Evolutionary conservation across 768 basidiomycete species (phyloP), one percentile per base, ranked within the genome.

Genomic region (Fistulinella prunicolor): DNA sequence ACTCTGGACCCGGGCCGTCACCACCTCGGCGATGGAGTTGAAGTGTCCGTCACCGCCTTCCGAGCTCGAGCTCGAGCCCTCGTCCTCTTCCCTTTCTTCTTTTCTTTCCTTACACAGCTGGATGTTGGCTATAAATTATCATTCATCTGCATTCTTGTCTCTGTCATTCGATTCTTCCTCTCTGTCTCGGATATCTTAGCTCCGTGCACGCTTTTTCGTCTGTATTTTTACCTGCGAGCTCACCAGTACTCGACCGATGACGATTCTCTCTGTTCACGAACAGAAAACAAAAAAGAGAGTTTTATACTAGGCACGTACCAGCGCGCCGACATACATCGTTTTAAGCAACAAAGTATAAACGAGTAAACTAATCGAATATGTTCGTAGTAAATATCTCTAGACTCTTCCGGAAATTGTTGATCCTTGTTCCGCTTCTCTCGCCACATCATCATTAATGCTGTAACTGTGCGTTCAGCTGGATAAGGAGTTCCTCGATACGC

Each of bases 401-500:
- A 13, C 4, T 13, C n/a, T 28, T 35, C 30, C 13, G 30, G 7
- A 32, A 32, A 32, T 7, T 32, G 4, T 32, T 14, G 30, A 14
- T 32, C 30, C 4, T 32, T 10, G 30, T 32, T 32, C 30, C 13
- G 4, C n/a, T n/a, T n/a, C n/a, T n/a, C n/a, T n/a, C n/a, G n/a
- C n/a, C 7, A 10, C 30, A 8, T 14, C 13, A 26, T 34, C 14
- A 21, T 59, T 46, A 50, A 17, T 39, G 49, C 34, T 49, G 57
- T 24, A 64, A 19, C 23, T 28, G 53, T 1, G 50, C 50, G 12
- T 54, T 53, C 36, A 74, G 57, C 38, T 69, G 64, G 20, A 70
- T 38, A 35, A 81, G 66, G 42, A 81, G 44, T 1, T 70, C 69
- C 57, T 80, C 78, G 30, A 80, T 79, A 45, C 78, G 66, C 50